These are phyloP conservation scores for Albatrellus ellisii DNA, from an alignment of 768 basidiomycete species.

Conservation along the genomic window DNA sequence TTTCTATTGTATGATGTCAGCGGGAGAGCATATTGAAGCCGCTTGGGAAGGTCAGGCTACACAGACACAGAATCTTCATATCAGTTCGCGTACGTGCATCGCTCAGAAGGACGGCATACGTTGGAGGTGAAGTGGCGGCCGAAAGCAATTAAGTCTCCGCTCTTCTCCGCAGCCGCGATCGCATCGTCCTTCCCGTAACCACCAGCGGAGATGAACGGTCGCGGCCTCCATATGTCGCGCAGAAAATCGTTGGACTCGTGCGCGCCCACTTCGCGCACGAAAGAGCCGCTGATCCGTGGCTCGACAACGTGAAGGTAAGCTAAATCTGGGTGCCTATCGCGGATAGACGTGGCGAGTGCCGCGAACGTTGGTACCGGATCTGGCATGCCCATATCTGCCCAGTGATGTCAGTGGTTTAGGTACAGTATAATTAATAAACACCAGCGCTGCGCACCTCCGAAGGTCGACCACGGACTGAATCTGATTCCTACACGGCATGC, in stretches of 20 bases:
- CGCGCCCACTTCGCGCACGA: too few species aligned
- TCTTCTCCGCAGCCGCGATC: constrained; percentile 12
- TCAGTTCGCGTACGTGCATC: background rate
- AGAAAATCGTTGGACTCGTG: constrained; percentile 14
- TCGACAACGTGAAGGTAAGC: constrained; percentile 22
- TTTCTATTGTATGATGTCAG: background rate
- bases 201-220: constrained; percentile 15
- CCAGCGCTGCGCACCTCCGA: constrained; percentile 18
- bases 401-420: background rate
- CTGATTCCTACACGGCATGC: constrained; percentile 39
- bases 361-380: constrained; percentile 19
- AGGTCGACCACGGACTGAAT: constrained; percentile 36
- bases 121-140: constrained; percentile 19
- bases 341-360: constrained; percentile 17
- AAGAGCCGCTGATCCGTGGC: constrained; percentile 5
- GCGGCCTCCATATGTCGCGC: constrained; percentile 14
- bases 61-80: background rate
- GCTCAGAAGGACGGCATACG: constrained; percentile 10
- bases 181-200: constrained; percentile 16
- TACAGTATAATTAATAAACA: too few species aligned
- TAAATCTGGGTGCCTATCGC: constrained; percentile 6
- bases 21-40: background rate
- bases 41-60: background rate
- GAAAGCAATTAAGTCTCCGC: constrained; percentile 17
- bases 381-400: constrained; percentile 11